A percentile compares a stretch with the other conserved stretches of the same genome.
These are phyloP conservation scores for Pezicula rhizophila DNA, from an alignment of 2,329 filamentous ascomycete genomes.

Conservation along the genomic window DNA sequence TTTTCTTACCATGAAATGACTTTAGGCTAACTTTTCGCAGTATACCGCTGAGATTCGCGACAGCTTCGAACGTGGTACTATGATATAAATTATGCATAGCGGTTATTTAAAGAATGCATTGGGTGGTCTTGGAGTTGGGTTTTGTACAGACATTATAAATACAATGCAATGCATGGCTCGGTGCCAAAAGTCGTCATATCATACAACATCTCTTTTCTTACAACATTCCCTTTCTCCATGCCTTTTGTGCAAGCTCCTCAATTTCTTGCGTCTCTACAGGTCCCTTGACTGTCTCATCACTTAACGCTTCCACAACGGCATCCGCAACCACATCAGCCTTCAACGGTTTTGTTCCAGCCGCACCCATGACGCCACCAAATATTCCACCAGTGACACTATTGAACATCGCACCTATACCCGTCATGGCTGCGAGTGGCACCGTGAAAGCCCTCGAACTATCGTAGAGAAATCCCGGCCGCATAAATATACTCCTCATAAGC, in stretches of 20 bases:
- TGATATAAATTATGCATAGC: constrained; percentile 54
- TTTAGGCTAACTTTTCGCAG: constrained; percentile 29
- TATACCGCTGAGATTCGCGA: constrained; percentile 96
- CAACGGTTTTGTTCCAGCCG: constrained; percentile 77
- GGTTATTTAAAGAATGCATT: constrained; percentile 3
- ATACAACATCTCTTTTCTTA: constrained; percentile 34
- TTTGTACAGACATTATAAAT: constrained; percentile 10
- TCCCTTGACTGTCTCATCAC: constrained; percentile 66
- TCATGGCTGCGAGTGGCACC: constrained; percentile 74
- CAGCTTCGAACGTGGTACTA: constrained; percentile 94
- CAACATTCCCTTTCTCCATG: constrained; percentile 88
- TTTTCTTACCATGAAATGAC: background rate
- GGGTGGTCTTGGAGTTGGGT: constrained; percentile 7
- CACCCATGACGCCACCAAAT: constrained; percentile 71
- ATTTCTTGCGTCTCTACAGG: constrained; percentile 75
- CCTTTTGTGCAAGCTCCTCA: constrained; percentile 71
- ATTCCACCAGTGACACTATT: constrained; percentile 73
- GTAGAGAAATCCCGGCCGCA: constrained; percentile 84
- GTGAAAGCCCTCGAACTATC: constrained; percentile 78
- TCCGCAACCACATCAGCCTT: constrained; percentile 84
- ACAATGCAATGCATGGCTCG: constrained; percentile 16
- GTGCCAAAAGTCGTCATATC: constrained; percentile 10
- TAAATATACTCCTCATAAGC: constrained; percentile 70
- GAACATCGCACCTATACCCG: constrained; percentile 67
- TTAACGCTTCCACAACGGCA: constrained; percentile 81